phyloP scores from a whole-genome alignment of 148 eudicot genomes.

The Chenopodium berlandieri region DNA sequence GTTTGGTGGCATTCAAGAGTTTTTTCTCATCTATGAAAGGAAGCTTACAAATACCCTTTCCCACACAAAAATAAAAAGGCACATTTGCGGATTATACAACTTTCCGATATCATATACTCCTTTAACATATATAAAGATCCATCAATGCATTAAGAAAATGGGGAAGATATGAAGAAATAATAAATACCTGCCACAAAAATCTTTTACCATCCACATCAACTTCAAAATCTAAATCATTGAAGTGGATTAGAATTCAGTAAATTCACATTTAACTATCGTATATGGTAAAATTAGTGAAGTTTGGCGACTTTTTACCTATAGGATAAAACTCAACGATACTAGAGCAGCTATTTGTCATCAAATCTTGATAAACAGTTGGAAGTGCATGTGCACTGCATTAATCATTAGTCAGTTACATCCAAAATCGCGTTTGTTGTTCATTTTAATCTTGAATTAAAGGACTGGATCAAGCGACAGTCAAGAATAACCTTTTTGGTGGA shows the following conservation, averaged over 20 bases:
- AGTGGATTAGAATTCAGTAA: background rate
- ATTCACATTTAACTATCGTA: background rate
- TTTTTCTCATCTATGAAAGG: conserved; percentile 23
- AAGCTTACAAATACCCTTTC: conserved; percentile 26
- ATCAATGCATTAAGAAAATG: background rate
- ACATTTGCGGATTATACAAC: background rate
- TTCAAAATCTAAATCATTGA: conserved; percentile 38
- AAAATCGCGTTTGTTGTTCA: too few species aligned
- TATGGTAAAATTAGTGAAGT: background rate
- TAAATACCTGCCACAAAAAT: conserved; percentile 56
- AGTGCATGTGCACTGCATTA: conserved; percentile 54
- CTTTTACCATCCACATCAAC: conserved; percentile 60
- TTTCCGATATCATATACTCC: background rate
- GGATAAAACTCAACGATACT: conserved; percentile 47
- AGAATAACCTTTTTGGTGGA: conserved; percentile 57
- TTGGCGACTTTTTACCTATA: conserved; percentile 27
- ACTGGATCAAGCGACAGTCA: background rate
- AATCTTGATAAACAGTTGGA: conserved; percentile 36
- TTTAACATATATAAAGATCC: background rate
- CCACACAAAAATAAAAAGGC: background rate
- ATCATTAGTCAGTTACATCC: background rate
- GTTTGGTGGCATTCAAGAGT: conserved; percentile 19
- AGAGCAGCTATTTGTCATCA: conserved; percentile 47
- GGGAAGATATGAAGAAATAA: too few species aligned
- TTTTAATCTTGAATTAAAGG: background rate